These are phyloP conservation scores for Candida fluviatilis DNA, from an alignment of 805 yeast genomes.

Conservation along the genomic window DNA sequence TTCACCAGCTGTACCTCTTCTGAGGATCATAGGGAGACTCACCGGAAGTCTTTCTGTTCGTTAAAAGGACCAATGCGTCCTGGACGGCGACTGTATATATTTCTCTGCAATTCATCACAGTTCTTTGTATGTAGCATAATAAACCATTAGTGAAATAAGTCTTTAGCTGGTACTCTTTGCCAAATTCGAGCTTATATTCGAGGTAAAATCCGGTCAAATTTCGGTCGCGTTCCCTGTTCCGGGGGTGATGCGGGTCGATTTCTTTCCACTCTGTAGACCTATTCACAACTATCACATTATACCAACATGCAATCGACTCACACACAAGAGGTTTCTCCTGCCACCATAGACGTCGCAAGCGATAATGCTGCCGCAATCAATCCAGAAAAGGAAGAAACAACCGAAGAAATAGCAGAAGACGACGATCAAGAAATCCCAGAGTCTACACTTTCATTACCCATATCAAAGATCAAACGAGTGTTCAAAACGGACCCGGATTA, in stretches of 20 bases:
- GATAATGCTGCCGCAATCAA: too few relatives aligned
- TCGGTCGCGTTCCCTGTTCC: not conserved
- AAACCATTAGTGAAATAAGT: not conserved
- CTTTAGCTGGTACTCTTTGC: not conserved
- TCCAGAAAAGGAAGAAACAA: not conserved
- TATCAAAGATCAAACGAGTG: constrained; percentile 65
- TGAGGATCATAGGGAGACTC: too few relatives aligned
- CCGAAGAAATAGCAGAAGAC: constrained; percentile 11
- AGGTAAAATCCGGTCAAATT: not conserved
- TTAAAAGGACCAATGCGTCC: too few relatives aligned
- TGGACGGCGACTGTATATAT: constrained; percentile 1
- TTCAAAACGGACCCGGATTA: constrained; percentile 76
- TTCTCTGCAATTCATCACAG: not conserved
- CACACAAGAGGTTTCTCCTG: too few relatives aligned
- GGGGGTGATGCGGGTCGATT: not conserved
- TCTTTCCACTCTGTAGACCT: too few relatives aligned
- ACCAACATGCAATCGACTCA: too few relatives aligned
- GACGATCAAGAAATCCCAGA: constrained; percentile 21
- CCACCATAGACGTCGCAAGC: too few relatives aligned
- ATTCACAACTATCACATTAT: too few relatives aligned
- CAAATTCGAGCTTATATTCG: too few relatives aligned
- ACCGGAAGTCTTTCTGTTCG: too few relatives aligned
- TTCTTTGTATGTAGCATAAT: constrained; percentile 5
- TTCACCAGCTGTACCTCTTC: too few relatives aligned
- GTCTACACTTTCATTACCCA: constrained; percentile 45